A percentile compares a stretch with the other conserved stretches of the same genome.
These are phyloP conservation scores for Cantharellus cinnabarinus DNA, from an alignment of 768 basidiomycete genomes.

Conservation along the genomic window DNA sequence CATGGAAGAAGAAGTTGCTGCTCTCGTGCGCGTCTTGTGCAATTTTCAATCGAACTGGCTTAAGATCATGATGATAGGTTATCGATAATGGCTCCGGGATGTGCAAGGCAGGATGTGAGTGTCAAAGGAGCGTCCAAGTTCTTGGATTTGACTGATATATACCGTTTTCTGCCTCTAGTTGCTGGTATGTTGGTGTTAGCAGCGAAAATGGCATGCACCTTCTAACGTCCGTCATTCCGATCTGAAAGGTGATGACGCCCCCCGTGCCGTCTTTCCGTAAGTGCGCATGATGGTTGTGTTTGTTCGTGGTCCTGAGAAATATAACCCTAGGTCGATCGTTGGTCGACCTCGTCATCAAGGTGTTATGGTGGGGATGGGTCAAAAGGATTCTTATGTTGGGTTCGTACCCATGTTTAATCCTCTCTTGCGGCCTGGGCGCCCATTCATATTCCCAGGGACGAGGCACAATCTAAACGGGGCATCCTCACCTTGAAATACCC, in stretches of 20 bases:
- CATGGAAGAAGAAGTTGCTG: slow-evolving; percentile 51
- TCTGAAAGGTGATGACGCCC: slow-evolving; percentile 57
- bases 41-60: background rate
- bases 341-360: slow-evolving; percentile 87
- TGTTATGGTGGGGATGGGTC: slow-evolving; percentile 94
- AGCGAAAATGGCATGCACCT: background rate
- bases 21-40: slow-evolving; percentile 21
- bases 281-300: slow-evolving; percentile 16
- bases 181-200: slow-evolving; percentile 26
- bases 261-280: slow-evolving; percentile 88
- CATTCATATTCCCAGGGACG: slow-evolving; percentile 33
- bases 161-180: slow-evolving; percentile 22
- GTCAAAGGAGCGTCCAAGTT: slow-evolving; percentile 4
- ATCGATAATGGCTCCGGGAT: slow-evolving; percentile 94
- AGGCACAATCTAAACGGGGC: slow-evolving; percentile 88
- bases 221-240: background rate
- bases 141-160: slow-evolving; percentile 6
- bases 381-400: slow-evolving; percentile 95
- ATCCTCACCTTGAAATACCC: slow-evolving; percentile 86
- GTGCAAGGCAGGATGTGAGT: slow-evolving; percentile 99
- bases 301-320: background rate
- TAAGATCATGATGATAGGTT: slow-evolving; percentile 19
- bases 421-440: slow-evolving; percentile 3
- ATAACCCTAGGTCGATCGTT: slow-evolving; percentile 51
- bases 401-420: slow-evolving; percentile 18